Percentiles rank a stretch among this genome's conserved stretches.
Evolutionary conservation across 192 early-diverging fungal species (phyloP).

Genomic region (Coemansia sp.): DNA sequence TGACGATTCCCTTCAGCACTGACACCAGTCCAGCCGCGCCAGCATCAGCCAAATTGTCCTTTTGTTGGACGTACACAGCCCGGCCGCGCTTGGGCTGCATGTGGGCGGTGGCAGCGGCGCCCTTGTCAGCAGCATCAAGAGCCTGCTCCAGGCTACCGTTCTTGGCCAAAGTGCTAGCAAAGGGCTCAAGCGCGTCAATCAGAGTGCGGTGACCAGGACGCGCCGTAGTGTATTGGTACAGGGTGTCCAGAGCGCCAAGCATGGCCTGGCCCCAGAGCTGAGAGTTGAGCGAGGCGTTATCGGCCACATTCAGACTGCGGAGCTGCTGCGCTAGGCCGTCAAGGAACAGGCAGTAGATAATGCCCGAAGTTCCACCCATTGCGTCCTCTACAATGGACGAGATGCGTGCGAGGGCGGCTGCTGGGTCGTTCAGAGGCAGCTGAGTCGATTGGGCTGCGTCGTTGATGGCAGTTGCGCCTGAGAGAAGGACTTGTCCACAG

Average conservation of each 20-base stretch:
- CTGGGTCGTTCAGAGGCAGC: constrained; percentile 59
- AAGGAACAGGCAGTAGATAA: constrained; percentile 78
- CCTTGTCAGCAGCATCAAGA: constrained; percentile 58
- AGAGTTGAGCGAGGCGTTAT: constrained; percentile 28
- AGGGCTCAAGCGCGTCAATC: constrained; percentile 73
- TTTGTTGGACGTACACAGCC: constrained; percentile 64
- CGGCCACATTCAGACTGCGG: constrained; percentile 20
- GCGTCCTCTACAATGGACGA: constrained; percentile 70
- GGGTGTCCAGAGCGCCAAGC: constrained; percentile 62
- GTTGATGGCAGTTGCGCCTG: constrained; percentile 68
- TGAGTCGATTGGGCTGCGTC: constrained; percentile 49
- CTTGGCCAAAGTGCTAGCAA: constrained; percentile 58
- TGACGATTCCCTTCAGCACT: constrained; percentile 59
- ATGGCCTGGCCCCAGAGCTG: constrained; percentile 59
- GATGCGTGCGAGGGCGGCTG: constrained; percentile 62
- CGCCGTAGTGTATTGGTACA: constrained; percentile 70
- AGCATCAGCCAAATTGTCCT: constrained; percentile 60
- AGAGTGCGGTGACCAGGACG: constrained; percentile 75
- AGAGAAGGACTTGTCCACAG: constrained; percentile 73
- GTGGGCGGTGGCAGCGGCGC: constrained; percentile 59
- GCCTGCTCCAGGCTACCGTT: constrained; percentile 55
- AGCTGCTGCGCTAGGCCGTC: constrained; percentile 65
- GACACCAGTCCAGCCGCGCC: constrained; percentile 67
- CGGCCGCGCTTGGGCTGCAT: constrained; percentile 70
- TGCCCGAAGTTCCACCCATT: constrained; percentile 82